Percentiles rank a stretch among this genome's conserved stretches.
These are phyloP conservation scores for Pseudogymnoascus sp. DNA, from an alignment of 2,329 filamentous ascomycete genomes.

Conservation along the genomic window DNA sequence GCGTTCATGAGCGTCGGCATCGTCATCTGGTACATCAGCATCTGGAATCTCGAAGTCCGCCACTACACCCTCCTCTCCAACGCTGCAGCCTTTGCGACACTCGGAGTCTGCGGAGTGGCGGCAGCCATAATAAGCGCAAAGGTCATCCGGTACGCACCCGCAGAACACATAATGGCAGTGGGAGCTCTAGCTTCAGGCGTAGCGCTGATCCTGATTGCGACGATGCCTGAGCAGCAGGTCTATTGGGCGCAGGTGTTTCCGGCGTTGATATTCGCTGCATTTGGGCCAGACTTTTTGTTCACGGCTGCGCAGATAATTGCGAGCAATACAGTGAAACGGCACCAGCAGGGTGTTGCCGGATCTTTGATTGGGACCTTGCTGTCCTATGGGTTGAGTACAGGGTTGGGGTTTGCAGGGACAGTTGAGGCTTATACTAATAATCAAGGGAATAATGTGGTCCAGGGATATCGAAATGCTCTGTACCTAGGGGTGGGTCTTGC, in stretches of 20 bases:
- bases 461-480: constrained; percentile 33
- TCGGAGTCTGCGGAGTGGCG: neutral
- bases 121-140: neutral
- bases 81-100: neutral
- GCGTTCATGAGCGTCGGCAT: constrained; percentile 16
- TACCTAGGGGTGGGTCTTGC: constrained; percentile 35
- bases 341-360: constrained; percentile 43
- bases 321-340: constrained; percentile 40
- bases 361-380: constrained; percentile 40
- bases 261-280: constrained; percentile 18
- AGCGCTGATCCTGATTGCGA: constrained; percentile 18
- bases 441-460: constrained; percentile 20
- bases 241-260: neutral
- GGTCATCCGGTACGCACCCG: neutral
- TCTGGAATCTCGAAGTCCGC: neutral
- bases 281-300: constrained; percentile 43
- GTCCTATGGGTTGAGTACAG: constrained; percentile 35
- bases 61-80: neutral
- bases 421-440: constrained; percentile 26
- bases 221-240: constrained; percentile 17
- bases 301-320: constrained; percentile 45
- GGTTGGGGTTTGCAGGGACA: constrained; percentile 37
- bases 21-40: neutral
- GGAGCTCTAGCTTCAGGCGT: neutral
- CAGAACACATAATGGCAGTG: neutral